phyloP scores from a whole-genome alignment of 2,329 filamentous ascomycete species.

The Neobulgaria alba region DNA sequence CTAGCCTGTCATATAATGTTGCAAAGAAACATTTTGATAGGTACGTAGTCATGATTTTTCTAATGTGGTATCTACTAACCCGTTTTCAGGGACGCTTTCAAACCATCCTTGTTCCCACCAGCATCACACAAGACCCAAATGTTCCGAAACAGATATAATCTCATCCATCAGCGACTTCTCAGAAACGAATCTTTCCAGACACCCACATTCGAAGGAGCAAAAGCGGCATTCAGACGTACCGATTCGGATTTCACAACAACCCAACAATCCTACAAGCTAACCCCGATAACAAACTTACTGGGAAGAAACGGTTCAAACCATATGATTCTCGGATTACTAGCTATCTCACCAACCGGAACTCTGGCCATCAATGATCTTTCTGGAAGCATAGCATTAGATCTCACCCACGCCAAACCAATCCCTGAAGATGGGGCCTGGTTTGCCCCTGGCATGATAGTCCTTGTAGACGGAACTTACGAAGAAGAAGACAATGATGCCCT shows the following conservation, averaged over 20 bases:
- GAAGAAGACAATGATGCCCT: slow-evolving; percentile 72
- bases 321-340: slow-evolving; percentile 77
- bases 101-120: slow-evolving; percentile 64
- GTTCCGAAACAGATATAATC: slow-evolving; percentile 84
- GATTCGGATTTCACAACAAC: slow-evolving; percentile 43
- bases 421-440: slow-evolving; percentile 88
- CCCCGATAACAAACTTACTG: slow-evolving; percentile 66
- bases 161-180: slow-evolving; percentile 84
- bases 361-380: slow-evolving; percentile 80
- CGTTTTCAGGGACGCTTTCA: slow-evolving; percentile 44
- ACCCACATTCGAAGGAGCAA: slow-evolving; percentile 59
- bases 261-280: slow-evolving; percentile 74
- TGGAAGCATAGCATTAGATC: slow-evolving; percentile 77
- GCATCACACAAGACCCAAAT: slow-evolving; percentile 74
- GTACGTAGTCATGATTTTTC: slow-evolving; percentile 36
- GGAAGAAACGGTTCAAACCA: slow-evolving; percentile 79
- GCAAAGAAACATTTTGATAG: slow-evolving; percentile 85
- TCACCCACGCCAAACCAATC: slow-evolving; percentile 71
- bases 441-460: slow-evolving; percentile 87
- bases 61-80: slow-evolving; percentile 7
- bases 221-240: slow-evolving; percentile 47
- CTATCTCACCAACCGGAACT: slow-evolving; percentile 70
- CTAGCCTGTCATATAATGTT: slow-evolving; percentile 66
- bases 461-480: slow-evolving; percentile 93
- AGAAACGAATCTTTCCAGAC: slow-evolving; percentile 90